Base-by-base conservation (phyloP, 176 grass and related monocot species). In the Chloris gayana region DNA sequence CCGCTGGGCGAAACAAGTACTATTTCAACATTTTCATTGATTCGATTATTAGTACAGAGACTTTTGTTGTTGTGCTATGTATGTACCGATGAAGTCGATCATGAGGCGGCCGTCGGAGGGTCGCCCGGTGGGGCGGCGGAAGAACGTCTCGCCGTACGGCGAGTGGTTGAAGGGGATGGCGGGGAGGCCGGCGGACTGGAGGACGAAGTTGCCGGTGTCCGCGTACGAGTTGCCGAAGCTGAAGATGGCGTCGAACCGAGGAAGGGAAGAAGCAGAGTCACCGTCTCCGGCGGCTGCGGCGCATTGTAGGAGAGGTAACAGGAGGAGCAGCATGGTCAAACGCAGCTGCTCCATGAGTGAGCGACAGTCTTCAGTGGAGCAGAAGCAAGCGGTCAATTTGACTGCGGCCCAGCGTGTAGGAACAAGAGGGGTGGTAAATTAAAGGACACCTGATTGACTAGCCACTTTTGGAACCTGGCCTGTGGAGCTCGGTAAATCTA, bases 171-270 rank as follows among this genome's bases (percentile, higher is more conserved):
- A 93, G 1, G 78, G 59, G 74, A 77, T 35, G 32, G 59, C 22
- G 7, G 84, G 87, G 32, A 89, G 68, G 41, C 78, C 75, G 59
- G 76, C 62, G 14, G 76, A 83, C 59, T 69, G 85, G 54, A 53
- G 64, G 68, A 89, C 64, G 17, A 83, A 92, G 78, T 95, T 95
- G 22, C 93, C 89, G 0, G 93, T 95, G 87, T 95, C 87, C 0
- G 93, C 53, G 57, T 89, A 85, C 6, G 93, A 92, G 63, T 91
- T 86, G 7, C 93, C 93, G 54, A 95, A 95, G 85, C 89, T 83
- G 58, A 92, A 88, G 60, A 95, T 90, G n/a, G 89, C 76, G 42
- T 19, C 9, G 44, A 92, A 92, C 17, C 17, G 74, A 57, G 22
- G 78, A 37, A 35, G 45, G 3, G 78, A n/a, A 7, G 53, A 57